Conservation (phyloP, 805 yeast species). For the Saturnispora halmiae region DNA sequence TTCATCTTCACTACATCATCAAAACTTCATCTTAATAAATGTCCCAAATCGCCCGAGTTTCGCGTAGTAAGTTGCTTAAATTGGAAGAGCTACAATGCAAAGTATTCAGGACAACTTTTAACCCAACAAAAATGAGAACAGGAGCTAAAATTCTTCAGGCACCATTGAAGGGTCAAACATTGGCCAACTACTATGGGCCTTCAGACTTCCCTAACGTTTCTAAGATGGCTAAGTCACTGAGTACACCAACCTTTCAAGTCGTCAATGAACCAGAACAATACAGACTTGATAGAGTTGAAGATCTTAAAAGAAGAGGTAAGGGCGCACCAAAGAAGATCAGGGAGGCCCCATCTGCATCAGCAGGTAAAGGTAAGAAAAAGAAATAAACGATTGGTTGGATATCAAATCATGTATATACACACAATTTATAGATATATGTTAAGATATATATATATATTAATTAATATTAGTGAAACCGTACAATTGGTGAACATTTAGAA, state of each 20-base stretch:
- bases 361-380: conserved; percentile 35
- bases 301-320: conserved; percentile 76
- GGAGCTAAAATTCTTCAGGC: conserved; percentile 63
- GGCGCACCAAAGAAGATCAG: conserved; percentile 78
- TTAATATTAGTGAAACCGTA: neutral
- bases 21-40: neutral
- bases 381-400: neutral
- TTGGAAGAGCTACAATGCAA: conserved; percentile 53
- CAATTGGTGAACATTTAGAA: conserved; percentile 15
- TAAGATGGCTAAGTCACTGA: conserved; percentile 21
- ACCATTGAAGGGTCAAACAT: conserved; percentile 64
- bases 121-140: conserved; percentile 56
- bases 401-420: too few species aligned
- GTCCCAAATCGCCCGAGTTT: conserved; percentile 12
- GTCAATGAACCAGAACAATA: conserved; percentile 62
- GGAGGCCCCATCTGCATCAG: conserved; percentile 29
- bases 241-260: conserved; percentile 31
- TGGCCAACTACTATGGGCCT: conserved; percentile 67
- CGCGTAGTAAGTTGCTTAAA: conserved; percentile 38
- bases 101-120: conserved; percentile 62
- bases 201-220: conserved; percentile 55
- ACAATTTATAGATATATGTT: neutral
- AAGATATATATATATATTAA: neutral
- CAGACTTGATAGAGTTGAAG: conserved; percentile 54
- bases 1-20: conserved; percentile 3